These are phyloP conservation scores for Exophiala alcalophila DNA, from an alignment of 2,329 filamentous ascomycete genomes.

Conservation along the genomic window DNA sequence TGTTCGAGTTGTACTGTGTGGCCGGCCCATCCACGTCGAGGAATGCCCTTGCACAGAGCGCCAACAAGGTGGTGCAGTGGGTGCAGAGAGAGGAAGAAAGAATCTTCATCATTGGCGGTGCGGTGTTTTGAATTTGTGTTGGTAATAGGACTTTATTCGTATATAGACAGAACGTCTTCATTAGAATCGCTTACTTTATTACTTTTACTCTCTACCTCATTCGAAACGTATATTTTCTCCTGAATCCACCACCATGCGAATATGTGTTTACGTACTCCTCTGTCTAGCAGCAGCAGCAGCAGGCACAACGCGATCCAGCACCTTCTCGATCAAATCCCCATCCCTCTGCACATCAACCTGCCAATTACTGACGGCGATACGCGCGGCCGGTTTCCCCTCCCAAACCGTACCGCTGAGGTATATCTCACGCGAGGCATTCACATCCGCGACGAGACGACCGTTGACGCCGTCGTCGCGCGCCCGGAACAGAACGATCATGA, in stretches of 20 bases:
- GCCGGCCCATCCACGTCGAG: slow-evolving; percentile 66
- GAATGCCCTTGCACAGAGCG: slow-evolving; percentile 72
- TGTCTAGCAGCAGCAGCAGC: too few relatives aligned
- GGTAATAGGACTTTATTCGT: too few relatives aligned
- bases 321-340: slow-evolving; percentile 59
- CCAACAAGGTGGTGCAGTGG: slow-evolving; percentile 89
- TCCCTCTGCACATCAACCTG: slow-evolving; percentile 68
- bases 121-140: slow-evolving; percentile 74
- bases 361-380: slow-evolving; percentile 89
- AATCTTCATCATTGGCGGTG: slow-evolving; percentile 96
- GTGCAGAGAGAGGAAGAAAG: slow-evolving; percentile 87
- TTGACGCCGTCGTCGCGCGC: slow-evolving; percentile 67
- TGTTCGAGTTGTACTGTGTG: slow-evolving; percentile 95
- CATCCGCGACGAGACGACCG: slow-evolving; percentile 61
- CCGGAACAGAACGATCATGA: slow-evolving; percentile 73
- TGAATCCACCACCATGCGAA: too few relatives aligned
- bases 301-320: slow-evolving; percentile 59
- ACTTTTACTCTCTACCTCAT: too few relatives aligned
- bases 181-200: too few relatives aligned
- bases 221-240: too few relatives aligned
- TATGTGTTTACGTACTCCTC: too few relatives aligned
- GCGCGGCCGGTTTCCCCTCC: slow-evolving; percentile 68
- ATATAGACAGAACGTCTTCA: too few relatives aligned
- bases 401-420: slow-evolving; percentile 82
- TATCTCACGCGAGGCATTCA: slow-evolving; percentile 71